Conservation (phyloP, 129 eudicot species). For the Dittrichia graveolens region DNA sequence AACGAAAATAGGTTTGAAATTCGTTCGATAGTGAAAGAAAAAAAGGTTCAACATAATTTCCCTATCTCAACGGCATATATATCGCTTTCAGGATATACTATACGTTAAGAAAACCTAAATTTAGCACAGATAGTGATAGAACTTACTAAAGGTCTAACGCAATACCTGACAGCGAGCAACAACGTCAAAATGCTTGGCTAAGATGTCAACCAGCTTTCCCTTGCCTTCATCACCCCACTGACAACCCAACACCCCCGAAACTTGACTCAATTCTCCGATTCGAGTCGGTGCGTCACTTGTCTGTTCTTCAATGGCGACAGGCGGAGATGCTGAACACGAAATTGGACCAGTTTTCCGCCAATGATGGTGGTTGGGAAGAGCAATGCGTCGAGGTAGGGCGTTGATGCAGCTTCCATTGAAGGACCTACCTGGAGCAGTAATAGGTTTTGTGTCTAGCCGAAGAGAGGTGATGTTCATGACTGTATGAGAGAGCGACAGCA, state of each 20-base stretch:
- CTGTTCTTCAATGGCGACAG: conserved; percentile 27
- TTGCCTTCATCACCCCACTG: conserved; percentile 99
- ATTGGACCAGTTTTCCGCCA: conserved; percentile 21
- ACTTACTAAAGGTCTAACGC: neutral
- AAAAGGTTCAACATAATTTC: neutral
- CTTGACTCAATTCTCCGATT: conserved; percentile 71
- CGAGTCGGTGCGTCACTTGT: conserved; percentile 43
- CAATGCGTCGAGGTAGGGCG: conserved; percentile 19
- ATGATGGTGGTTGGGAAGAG: conserved; percentile 12
- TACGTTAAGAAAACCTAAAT: neutral
- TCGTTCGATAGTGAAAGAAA: neutral
- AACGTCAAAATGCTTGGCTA: conserved; percentile 81
- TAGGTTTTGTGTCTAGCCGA: conserved; percentile 36
- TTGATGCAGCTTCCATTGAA: conserved; percentile 3
- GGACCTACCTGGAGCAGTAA: conserved; percentile 25
- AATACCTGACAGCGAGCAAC: conserved; percentile 98
- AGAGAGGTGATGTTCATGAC: conserved; percentile 44
- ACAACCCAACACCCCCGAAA: conserved; percentile 85
- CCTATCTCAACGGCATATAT: neutral
- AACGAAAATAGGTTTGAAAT: neutral
- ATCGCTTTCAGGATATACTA: neutral
- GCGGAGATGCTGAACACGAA: conserved; percentile 30
- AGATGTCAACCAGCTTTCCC: conserved; percentile 89
- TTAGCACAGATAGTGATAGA: neutral
- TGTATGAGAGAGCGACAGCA: conserved; percentile 17